Base-by-base conservation (phyloP, 2,329 filamentous ascomycete species). In the Epichloe typhina region DNA sequence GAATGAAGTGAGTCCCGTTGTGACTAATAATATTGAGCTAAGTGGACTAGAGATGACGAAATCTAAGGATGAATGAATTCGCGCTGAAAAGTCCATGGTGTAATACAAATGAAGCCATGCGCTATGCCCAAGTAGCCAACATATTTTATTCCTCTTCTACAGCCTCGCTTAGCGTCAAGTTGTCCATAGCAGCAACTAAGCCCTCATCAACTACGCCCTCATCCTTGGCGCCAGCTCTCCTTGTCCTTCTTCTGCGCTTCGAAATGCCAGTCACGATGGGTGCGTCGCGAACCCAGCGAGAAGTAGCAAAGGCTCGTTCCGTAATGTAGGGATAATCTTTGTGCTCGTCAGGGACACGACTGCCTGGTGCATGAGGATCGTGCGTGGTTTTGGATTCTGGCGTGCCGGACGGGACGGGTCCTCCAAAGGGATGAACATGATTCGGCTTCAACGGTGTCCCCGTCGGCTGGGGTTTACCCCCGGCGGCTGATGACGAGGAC, bases 251-350 rank as follows among this genome's bases (percentile, higher is more conserved):
- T 63, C 68, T 74, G 54, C 68, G 68, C 58, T 64, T 69, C 21
- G 61, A 4, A 12, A 21, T 57, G 23, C 64, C 63, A 21, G 62
- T 56, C n/a, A 67, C 65, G 0, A 62, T 54, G 5, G 77, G 79
- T 1, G 77, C 80, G 52, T 83, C 74, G 46, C 68, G 67, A 21
- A 91, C 76, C 86, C 87, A 93, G 41, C 77, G 69, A 0, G 81
- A 77, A 52, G 91, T 79, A 17, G 78, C 76, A 46, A 80, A 74
- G 0, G 86, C 85, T 21, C 86, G 75, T 55, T 86, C 82, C 1
- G 84, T 86, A 17, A 76, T 73, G 55, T 87, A 80, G 2, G 80
- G 79, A 62, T 85, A 86, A 56, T 88, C 83, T 58, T 79, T 80
- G 2, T 13, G 5, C 0, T 75, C 77, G 53, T 83, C 79, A 11